These are phyloP conservation scores for Sarocladiaceae sp. DNA, from an alignment of 2,329 filamentous ascomycete species.

Conservation along the genomic window DNA sequence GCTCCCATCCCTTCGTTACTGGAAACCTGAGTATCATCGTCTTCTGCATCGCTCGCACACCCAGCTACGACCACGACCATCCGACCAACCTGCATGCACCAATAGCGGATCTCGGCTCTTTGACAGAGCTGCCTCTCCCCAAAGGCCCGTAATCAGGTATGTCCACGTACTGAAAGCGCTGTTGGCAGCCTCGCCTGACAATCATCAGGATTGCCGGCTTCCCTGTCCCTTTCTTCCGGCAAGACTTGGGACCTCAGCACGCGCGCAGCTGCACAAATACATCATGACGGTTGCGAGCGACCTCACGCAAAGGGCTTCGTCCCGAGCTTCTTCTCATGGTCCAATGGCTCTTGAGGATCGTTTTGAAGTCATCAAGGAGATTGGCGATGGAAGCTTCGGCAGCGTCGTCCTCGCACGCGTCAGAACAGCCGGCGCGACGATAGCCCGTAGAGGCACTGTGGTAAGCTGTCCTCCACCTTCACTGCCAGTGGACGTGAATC, in stretches of 20 bases:
- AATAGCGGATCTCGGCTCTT: conserved; percentile 27
- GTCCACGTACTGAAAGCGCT: conserved; percentile 4
- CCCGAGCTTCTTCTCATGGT: conserved; percentile 50
- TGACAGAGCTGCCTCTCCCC: conserved; percentile 27
- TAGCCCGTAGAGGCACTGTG: conserved; percentile 85
- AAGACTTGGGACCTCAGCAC: conserved; percentile 10
- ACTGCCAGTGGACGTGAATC: conserved; percentile 12
- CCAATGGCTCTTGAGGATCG: conserved; percentile 76
- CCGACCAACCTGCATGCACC: conserved; percentile 27
- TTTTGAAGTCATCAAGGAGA: conserved; percentile 95
- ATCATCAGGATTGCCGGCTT: conserved; percentile 3
- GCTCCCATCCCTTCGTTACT: conserved; percentile 10
- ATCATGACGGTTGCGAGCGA: conserved; percentile 73
- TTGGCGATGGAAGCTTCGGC: conserved; percentile 97
- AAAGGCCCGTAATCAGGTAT: conserved; percentile 18
- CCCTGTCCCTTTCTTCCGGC: conserved; percentile 12
- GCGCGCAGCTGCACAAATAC: conserved; percentile 13
- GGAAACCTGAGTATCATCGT: no score
- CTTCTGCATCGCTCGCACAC: conserved; percentile 12
- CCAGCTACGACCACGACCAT: not conserved
- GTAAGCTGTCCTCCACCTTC: conserved; percentile 48
- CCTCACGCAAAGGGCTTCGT: conserved; percentile 60
- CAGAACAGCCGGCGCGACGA: conserved; percentile 78
- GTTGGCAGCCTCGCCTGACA: not conserved
- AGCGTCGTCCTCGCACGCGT: conserved; percentile 91